Conservation (phyloP, 768 basidiomycete species). For the Tylopilus subfusipes region DNA sequence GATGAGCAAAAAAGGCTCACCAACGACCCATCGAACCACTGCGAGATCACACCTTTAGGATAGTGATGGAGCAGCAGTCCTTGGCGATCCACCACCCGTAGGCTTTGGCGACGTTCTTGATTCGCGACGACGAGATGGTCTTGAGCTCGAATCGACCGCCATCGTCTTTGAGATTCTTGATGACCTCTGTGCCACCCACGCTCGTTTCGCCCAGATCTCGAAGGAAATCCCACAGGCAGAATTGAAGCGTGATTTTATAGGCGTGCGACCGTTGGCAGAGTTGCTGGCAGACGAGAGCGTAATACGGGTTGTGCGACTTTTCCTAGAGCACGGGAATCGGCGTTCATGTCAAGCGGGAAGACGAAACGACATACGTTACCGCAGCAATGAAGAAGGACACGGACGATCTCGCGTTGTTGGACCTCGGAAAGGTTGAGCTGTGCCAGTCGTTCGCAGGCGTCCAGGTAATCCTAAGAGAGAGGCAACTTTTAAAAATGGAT, state of each 20-base stretch:
- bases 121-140: slow-evolving; percentile 53
- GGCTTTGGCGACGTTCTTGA: slow-evolving; percentile 74
- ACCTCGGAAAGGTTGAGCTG: slow-evolving; percentile 81
- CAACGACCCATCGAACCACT: background rate
- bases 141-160: slow-evolving; percentile 43
- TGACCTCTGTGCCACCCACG: slow-evolving; percentile 76
- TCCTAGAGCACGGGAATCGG: slow-evolving; percentile 45
- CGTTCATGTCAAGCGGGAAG: background rate
- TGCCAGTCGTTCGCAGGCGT: slow-evolving; percentile 87
- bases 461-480: slow-evolving; percentile 81
- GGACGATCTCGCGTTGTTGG: slow-evolving; percentile 93
- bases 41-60: slow-evolving; percentile 69
- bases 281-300: slow-evolving; percentile 82
- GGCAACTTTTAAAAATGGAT: background rate
- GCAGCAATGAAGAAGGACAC: slow-evolving; percentile 89
- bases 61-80: slow-evolving; percentile 65
- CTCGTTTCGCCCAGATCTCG: slow-evolving; percentile 82
- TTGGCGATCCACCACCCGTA: slow-evolving; percentile 95
- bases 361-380: slow-evolving; percentile 60
- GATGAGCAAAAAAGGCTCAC: background rate
- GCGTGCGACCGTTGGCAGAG: slow-evolving; percentile 77
- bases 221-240: slow-evolving; percentile 94
- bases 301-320: slow-evolving; percentile 92
- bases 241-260: slow-evolving; percentile 90
- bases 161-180: slow-evolving; percentile 55